Base-by-base conservation (phyloP, 2,329 filamentous ascomycete genomes). In the Fusarium sp. region DNA sequence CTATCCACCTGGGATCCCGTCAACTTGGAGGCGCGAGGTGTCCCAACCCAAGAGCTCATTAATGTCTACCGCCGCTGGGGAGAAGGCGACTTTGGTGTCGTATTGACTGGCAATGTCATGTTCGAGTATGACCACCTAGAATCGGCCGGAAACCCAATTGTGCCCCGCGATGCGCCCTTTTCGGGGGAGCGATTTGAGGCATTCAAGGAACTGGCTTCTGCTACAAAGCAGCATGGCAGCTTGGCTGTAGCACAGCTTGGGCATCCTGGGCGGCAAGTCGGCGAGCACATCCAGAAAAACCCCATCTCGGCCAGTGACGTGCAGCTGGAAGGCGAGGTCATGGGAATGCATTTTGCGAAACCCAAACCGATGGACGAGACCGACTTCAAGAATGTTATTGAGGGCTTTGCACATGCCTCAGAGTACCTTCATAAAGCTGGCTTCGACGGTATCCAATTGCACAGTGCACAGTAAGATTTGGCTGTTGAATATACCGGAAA, bases 41-140 rank as follows among this genome's bases (percentile, higher is more conserved):
- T 84, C 23, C 82, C 82, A 2, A 78, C 79, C 4, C 68, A 77
- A 31, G 77, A 82, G 46, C 72, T 80, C 18, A 75, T 88, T 72
- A 86, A 89, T 34, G 80, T 89, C 41, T 92, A 92, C 78, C 81
- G 84, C 51, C 55, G 75, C 16, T 92, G 89, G 89, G 90, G 90
- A 2, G 85, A 89, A 70, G 87, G 86, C 27, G 82, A 79, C 12
- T 82, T 83, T 48, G 89, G 89, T 11, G 71, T 88, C 28, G 87
- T 91, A 62, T 76, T 90, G 2, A 89, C 88, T 0, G 90, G 90
- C 44, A 92, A 92, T 77, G 81, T 90, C 63, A 89, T 90, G 85
- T 83, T 91, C 46, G 87, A 90, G 50, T 88, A 86, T 67, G 87
- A 89, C 52, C 84, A 89, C 55, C 78, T 90, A 2, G 88, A 90